Evolutionary conservation across 192 early-diverging fungal species (phyloP), one percentile per base, ranked within the genome.

Genomic region (Dimargaris cristalligena): DNA sequence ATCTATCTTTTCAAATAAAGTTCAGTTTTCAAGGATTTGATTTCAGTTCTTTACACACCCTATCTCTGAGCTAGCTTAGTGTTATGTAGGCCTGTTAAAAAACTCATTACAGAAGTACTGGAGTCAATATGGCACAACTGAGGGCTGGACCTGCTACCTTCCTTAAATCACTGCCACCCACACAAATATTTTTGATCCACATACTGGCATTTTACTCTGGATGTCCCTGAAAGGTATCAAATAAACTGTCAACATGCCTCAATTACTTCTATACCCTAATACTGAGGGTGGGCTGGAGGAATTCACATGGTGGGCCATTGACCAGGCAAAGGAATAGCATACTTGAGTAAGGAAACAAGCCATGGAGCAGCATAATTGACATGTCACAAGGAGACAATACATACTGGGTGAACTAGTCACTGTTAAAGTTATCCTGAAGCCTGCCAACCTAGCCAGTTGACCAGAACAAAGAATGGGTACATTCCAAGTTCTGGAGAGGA

Each of bases 11-110:
- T n/a, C n/a, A n/a, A n/a, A n/a, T n/a, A n/a, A n/a, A n/a, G n/a
- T n/a, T n/a, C n/a, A n/a, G n/a, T n/a, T n/a, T n/a, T n/a, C n/a
- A n/a, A n/a, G n/a, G n/a, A n/a, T n/a, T n/a, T n/a, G n/a, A n/a
- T n/a, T n/a, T n/a, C n/a, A n/a, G n/a, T n/a, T n/a, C n/a, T n/a
- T n/a, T n/a, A n/a, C n/a, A n/a, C n/a, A 65, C 33, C 60, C 67
- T 0, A 56, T 65, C 33, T 46, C 65, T 1, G 50, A 71, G 41
- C 28, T 66, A 22, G 69, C 60, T 18, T 59, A 71, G 31, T 18
- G 44, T 0, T 62, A 50, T 0, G 50, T 71, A 16, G 63, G 63
- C 45, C 50, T 57, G 44, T 63, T 71, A 55, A 66, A 66, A 45
- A 49, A 47, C 0, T 47, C 48, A 8, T 31, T 69, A 22, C 58